Evolutionary conservation across 495 filamentous ascomycete genomes (phyloP).

Genomic region (Aspergillus saccharolyticus): DNA sequence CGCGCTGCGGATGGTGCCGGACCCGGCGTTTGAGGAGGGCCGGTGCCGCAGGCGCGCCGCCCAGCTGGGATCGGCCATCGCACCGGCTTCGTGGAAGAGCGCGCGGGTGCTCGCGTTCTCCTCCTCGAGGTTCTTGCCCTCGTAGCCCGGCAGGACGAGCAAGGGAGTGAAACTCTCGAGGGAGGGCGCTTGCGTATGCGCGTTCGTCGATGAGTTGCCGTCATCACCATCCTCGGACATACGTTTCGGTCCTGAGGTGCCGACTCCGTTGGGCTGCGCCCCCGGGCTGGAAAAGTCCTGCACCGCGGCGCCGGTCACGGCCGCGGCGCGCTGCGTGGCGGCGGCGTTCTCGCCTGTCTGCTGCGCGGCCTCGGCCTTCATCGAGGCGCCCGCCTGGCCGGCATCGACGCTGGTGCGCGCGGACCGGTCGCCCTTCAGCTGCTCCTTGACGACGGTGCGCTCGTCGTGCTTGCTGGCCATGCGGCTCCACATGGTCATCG

Average conservation of each 20-base stretch:
- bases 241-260: neutral
- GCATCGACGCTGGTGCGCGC: slow-evolving; percentile 31
- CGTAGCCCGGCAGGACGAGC: slow-evolving; percentile 29
- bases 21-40: slow-evolving; percentile 25
- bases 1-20: slow-evolving; percentile 29
- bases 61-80: slow-evolving; percentile 24
- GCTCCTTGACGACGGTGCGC: slow-evolving; percentile 54
- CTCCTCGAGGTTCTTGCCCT: slow-evolving; percentile 24
- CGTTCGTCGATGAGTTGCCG: neutral
- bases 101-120: slow-evolving; percentile 37
- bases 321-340: neutral
- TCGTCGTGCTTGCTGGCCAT: slow-evolving; percentile 89
- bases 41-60: slow-evolving; percentile 18
- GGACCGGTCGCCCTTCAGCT: slow-evolving; percentile 26
- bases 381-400: slow-evolving; percentile 33
- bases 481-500: slow-evolving; percentile 73
- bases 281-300: neutral
- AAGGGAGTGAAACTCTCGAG: slow-evolving; percentile 24
- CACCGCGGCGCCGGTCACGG: neutral
- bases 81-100: slow-evolving; percentile 32
- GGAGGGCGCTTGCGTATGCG: neutral
- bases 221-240: neutral
- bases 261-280: neutral
- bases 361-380: slow-evolving; percentile 13
- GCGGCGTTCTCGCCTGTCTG: neutral